These are phyloP conservation scores for Rhynchospora tenuis DNA, from an alignment of 176 grass and related monocot genomes.

Conservation along the genomic window DNA sequence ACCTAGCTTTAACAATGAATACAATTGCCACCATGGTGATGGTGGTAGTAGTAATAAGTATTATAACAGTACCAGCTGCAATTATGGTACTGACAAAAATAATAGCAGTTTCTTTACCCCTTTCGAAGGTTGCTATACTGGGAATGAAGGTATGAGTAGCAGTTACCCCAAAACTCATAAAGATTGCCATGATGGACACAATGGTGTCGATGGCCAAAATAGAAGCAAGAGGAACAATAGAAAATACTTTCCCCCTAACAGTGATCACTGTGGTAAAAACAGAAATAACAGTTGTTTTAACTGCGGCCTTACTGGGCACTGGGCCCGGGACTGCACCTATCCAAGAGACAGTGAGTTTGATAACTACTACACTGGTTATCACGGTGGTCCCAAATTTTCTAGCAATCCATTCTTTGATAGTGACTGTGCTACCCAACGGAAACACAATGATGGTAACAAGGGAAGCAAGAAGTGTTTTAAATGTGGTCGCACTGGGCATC, in stretches of 20 bases:
- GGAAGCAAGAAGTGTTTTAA: conserved; percentile 56
- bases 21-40: conserved; percentile 39
- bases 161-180: background rate
- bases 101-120: background rate
- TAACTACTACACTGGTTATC: conserved; percentile 39
- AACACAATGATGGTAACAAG: background rate
- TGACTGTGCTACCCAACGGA: background rate
- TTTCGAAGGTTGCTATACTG: background rate
- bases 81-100: background rate
- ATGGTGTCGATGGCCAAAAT: conserved; percentile 10
- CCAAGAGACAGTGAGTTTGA: conserved; percentile 41
- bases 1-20: conserved; percentile 45
- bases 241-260: conserved; percentile 24
- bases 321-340: conserved; percentile 59
- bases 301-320: conserved; percentile 64
- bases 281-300: conserved; percentile 57
- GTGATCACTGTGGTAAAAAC: background rate
- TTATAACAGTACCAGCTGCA: background rate
- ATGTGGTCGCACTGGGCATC: conserved; percentile 64
- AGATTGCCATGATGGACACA: conserved; percentile 36
- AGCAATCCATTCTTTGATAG: background rate
- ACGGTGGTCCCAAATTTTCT: conserved; percentile 11
- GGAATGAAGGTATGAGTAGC: background rate
- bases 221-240: background rate
- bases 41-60: conserved; percentile 6